Percentiles rank a stretch among this genome's conserved stretches.
Evolutionary conservation across 768 basidiomycete genomes (phyloP).

Genomic region (Rhizopogon sp.): DNA sequence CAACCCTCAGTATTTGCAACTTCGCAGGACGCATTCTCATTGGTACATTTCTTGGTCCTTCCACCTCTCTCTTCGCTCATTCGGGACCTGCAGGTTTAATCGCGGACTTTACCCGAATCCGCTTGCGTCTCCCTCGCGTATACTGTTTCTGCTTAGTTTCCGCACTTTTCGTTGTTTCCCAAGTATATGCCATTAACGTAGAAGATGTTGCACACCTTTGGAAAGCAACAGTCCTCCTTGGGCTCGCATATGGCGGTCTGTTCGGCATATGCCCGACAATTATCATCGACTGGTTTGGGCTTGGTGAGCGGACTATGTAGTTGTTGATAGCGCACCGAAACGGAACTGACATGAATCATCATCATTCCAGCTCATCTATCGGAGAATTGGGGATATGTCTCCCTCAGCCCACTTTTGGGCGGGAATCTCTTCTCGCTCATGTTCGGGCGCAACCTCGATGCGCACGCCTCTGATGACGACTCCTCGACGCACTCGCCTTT

Average conservation of each 20-base stretch:
- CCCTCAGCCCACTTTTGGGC: slow-evolving; percentile 68
- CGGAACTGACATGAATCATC: background rate
- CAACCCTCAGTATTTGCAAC: slow-evolving; percentile 76
- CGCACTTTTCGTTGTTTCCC: slow-evolving; percentile 64
- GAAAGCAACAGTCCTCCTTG: slow-evolving; percentile 33
- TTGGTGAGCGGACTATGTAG: slow-evolving; percentile 44
- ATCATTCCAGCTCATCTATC: slow-evolving; percentile 55
- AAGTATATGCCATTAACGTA: slow-evolving; percentile 51
- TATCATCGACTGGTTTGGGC: slow-evolving; percentile 84
- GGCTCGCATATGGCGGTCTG: slow-evolving; percentile 60
- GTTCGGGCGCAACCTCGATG: slow-evolving; percentile 79
- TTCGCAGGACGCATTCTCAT: slow-evolving; percentile 74
- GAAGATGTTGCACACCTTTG: slow-evolving; percentile 62
- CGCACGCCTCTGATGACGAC: slow-evolving; percentile 40
- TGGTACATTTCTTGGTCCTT: slow-evolving; percentile 34
- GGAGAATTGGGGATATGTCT: slow-evolving; percentile 83
- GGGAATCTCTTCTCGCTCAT: slow-evolving; percentile 82
- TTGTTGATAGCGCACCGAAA: background rate
- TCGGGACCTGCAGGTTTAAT: slow-evolving; percentile 44
- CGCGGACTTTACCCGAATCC: slow-evolving; percentile 60
- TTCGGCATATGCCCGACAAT: slow-evolving; percentile 77
- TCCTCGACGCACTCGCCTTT: background rate
- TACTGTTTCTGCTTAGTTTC: slow-evolving; percentile 68
- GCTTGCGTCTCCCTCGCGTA: slow-evolving; percentile 56
- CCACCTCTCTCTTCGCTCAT: background rate